Conservation (phyloP, 208 protist genomes). For the Leishmania turanica region DNA sequence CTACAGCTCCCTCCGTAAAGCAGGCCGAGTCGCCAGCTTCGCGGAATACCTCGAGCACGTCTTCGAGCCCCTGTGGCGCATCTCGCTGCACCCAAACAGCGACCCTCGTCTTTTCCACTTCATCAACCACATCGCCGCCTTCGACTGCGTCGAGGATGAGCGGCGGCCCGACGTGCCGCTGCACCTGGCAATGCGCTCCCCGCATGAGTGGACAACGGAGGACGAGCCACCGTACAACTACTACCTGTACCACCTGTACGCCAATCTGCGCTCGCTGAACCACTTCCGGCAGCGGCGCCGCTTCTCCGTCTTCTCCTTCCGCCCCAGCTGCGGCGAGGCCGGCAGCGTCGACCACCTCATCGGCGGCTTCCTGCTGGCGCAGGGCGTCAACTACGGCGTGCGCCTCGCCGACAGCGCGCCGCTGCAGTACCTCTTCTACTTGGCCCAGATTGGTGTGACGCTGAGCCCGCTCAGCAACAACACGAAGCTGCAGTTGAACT, state of each 20-base stretch:
- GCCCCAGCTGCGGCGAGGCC: slow-evolving; percentile 97
- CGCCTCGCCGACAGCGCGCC: slow-evolving; percentile 89
- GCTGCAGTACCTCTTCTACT: slow-evolving; percentile 99
- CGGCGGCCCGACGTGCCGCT: slow-evolving; percentile 67
- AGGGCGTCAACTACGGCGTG: slow-evolving; percentile 98
- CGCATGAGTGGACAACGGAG: slow-evolving; percentile 92
- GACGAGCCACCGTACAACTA: slow-evolving; percentile 99
- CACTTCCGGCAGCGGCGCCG: slow-evolving; percentile 82
- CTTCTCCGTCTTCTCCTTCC: slow-evolving; percentile 95
- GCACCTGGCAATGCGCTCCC: slow-evolving; percentile 49
- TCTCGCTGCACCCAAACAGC: slow-evolving; percentile 94
- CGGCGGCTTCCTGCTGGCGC: slow-evolving; percentile 93
- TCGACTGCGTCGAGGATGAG: slow-evolving; percentile 99
- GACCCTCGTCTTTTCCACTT: slow-evolving; percentile 97
- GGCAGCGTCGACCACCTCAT: slow-evolving; percentile 93
- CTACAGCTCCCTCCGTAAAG: slow-evolving; percentile 90
- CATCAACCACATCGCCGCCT: slow-evolving; percentile 96
- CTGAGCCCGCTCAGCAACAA: slow-evolving; percentile 99
- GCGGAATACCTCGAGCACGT: slow-evolving; percentile 97
- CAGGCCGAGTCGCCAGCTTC: slow-evolving; percentile 90
- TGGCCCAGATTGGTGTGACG: slow-evolving; percentile 97
- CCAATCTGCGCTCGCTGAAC: slow-evolving; percentile 98
- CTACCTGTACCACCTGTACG: slow-evolving; percentile 99
- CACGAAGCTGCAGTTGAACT: slow-evolving; percentile 96
- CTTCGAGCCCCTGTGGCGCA: slow-evolving; percentile 98